Evolutionary conservation across 2,329 filamentous ascomycete genomes (phyloP), one percentile per base, ranked within the genome.

Genomic region (Trichoderma harzianum): DNA sequence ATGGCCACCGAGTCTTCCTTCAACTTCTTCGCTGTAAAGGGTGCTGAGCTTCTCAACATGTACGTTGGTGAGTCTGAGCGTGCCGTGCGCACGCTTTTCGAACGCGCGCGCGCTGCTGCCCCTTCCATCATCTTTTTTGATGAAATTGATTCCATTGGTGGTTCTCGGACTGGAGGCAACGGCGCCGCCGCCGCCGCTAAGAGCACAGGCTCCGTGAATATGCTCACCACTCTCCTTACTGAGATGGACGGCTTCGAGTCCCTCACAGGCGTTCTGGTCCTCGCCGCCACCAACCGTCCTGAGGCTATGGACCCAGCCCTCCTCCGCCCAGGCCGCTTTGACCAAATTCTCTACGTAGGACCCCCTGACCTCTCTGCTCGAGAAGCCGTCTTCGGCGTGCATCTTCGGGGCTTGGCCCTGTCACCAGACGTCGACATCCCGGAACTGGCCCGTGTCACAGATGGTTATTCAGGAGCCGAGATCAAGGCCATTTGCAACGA

Each of bases 61-160:
- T 98, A 98, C 81, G 95, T 98, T 21, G 95, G 95, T 73, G 95
- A 98, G 80, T 95, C 94, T 2, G 95, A 98, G 82, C 90, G 94
- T 12, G 91, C 92, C 8, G 88, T 98, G 55, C 90, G 95, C 47
- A 92, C 94, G 70, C 89, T 98, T 1, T 98, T 98, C 79, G 88
- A 91, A 68, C 93, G 95, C 76, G 95, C 95, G 1, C 88, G 92
- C 55, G 91, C 92, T n/a, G 95, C 94, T 10, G 90, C 91, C 66
- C 95, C 95, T 0, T 94, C 93, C 79, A 95, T 98, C 81, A 94
- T 98, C 77, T 98, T 98, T 86, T 97, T 98, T 75, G 95, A 98
- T 79, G 95, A 98, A 80, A 96, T 98, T 76, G 95, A 98, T 82
- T 91, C 93, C 5, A 95, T 98, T 74, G 92, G 81, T 77, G 91